Evolutionary conservation across 2,329 filamentous ascomycete genomes (phyloP).

Genomic region (Botrytis porri): DNA sequence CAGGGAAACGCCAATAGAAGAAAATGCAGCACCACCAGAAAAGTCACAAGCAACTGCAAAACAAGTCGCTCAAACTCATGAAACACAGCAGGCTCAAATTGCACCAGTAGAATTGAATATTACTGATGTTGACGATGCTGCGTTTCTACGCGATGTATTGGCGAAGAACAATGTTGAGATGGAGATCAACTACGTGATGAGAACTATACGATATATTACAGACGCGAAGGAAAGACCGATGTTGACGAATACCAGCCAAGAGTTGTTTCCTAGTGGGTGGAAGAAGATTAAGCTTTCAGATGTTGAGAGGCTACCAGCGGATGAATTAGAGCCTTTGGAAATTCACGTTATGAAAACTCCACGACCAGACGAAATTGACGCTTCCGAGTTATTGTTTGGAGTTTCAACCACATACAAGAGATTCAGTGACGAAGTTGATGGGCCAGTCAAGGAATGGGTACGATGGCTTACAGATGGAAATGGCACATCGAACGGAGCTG

Average conservation of each 20-base stretch:
- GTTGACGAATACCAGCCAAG: constrained; percentile 32
- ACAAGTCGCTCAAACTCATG: background rate
- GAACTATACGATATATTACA: constrained; percentile 34
- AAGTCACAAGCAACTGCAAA: constrained; percentile 1
- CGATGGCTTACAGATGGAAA: constrained; percentile 58
- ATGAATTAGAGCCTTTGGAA: constrained; percentile 25
- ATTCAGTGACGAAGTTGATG: constrained; percentile 48
- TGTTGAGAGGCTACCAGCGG: constrained; percentile 24
- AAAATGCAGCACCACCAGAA: background rate
- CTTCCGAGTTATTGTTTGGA: constrained; percentile 57
- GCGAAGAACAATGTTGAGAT: constrained; percentile 31
- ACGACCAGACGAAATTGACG: constrained; percentile 50
- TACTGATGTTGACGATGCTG: constrained; percentile 24
- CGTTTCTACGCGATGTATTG: constrained; percentile 30
- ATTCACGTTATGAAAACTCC: constrained; percentile 37
- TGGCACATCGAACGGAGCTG: constrained; percentile 55
- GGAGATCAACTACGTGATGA: constrained; percentile 33
- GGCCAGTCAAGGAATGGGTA: constrained; percentile 56
- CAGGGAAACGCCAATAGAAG: constrained; percentile 6
- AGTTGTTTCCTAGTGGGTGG: constrained; percentile 32
- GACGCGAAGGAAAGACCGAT: constrained; percentile 30
- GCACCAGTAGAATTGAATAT: background rate
- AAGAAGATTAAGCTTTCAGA: constrained; percentile 27
- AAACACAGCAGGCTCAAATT: background rate
- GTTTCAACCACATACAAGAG: constrained; percentile 57